These are phyloP conservation scores for Aspergillus quadrilineatus DNA, from an alignment of 2,329 filamentous ascomycete genomes.

Conservation along the genomic window DNA sequence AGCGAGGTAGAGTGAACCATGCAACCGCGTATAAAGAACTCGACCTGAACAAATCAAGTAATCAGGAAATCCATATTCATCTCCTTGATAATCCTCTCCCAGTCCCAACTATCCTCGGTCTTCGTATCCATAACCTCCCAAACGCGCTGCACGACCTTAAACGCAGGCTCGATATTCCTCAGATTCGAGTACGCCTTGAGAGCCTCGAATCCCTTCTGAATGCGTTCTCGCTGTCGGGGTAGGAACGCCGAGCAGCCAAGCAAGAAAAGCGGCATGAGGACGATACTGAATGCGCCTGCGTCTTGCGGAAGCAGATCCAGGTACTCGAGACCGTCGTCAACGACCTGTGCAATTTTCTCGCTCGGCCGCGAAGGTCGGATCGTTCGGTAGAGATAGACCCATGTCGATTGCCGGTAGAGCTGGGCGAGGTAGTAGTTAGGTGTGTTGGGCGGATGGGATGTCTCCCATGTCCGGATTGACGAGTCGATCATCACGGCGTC, in stretches of 20 bases:
- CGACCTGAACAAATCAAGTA: conserved; percentile 34
- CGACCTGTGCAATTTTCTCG: conserved; percentile 56
- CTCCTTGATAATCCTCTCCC: conserved; percentile 59
- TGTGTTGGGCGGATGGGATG: conserved; percentile 53
- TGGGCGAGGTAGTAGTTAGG: conserved; percentile 58
- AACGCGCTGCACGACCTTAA: conserved; percentile 55
- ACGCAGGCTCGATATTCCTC: conserved; percentile 58
- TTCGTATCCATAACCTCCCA: conserved; percentile 61
- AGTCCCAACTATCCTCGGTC: conserved; percentile 61
- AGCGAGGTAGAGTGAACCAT: conserved; percentile 12
- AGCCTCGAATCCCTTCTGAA: conserved; percentile 54
- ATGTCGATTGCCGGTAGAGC: conserved; percentile 62
- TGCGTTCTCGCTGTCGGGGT: conserved; percentile 54
- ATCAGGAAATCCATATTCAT: conserved; percentile 63
- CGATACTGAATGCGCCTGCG: conserved; percentile 57
- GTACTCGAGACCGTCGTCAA: conserved; percentile 59
- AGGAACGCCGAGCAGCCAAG: conserved; percentile 62
- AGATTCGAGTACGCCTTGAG: conserved; percentile 57
- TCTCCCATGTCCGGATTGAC: conserved; percentile 72
- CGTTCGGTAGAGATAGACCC: conserved; percentile 64
- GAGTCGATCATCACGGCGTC: conserved; percentile 73
- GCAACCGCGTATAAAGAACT: conserved; percentile 11
- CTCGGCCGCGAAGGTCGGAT: conserved; percentile 57
- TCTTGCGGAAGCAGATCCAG: conserved; percentile 56
- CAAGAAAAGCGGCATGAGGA: conserved; percentile 62